Percentiles rank a stretch among this genome's conserved stretches.
Conservation (phyloP, 73 alveolate genomes). For the Blepharisma stoltei region DNA sequence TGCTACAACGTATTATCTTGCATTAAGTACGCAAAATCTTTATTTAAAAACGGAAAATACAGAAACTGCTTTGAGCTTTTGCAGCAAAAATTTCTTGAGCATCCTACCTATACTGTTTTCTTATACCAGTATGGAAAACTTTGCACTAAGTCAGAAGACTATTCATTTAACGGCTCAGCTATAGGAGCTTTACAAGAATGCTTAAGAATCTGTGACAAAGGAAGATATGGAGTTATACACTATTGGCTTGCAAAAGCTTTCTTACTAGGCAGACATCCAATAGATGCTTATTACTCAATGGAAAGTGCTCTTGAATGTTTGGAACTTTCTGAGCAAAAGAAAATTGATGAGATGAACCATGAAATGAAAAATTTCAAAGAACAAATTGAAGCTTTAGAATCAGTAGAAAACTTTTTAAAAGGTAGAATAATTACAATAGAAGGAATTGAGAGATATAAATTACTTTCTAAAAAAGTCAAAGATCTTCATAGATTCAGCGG, state of each 20-base stretch:
- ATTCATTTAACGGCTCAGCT: not conserved
- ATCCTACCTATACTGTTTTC: not conserved
- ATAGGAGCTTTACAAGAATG: constrained; percentile 21
- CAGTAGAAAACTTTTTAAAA: too few species aligned
- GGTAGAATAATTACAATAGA: not conserved
- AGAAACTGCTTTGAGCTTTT: not conserved
- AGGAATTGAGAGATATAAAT: not conserved
- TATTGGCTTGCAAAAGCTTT: constrained; percentile 22
- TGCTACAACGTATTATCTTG: constrained; percentile 3
- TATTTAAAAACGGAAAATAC: not conserved
- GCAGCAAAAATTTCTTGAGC: constrained; percentile 1
- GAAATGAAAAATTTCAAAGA: too few species aligned
- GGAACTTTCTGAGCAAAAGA: not conserved
- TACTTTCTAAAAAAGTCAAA: not conserved
- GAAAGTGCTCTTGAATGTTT: not conserved
- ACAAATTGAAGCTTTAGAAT: too few species aligned
- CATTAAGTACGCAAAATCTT: constrained; percentile 1
- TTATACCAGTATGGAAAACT: constrained; percentile 12
- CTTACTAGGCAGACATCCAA: not conserved
- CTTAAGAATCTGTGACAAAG: not conserved
- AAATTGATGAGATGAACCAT: not conserved
- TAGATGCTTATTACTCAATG: constrained; percentile 1
- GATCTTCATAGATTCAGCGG: not conserved
- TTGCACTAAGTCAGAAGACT: not conserved
- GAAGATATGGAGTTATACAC: not conserved